Base-by-base conservation (phyloP, 495 filamentous ascomycete genomes). In the Apiosordaria backusii region DNA sequence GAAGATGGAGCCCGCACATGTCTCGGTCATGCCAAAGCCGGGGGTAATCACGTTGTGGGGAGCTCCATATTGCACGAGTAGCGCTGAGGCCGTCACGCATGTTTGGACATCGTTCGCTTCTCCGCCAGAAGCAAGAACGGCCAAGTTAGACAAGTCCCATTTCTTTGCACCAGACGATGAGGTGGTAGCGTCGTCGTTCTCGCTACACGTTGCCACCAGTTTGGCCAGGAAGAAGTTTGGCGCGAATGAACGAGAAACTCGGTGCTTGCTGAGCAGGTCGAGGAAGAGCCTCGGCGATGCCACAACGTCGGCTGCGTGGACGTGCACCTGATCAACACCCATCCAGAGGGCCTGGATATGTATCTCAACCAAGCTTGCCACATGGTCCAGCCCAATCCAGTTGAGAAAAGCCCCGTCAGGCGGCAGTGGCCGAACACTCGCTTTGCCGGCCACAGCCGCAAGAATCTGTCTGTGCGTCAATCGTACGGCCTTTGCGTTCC, bases 1-100 rank as follows among this genome's bases (percentile, higher is more conserved):
- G 77, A 70, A 78, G 55, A 83, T 86, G 16, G 66, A 60, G 1
- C 83, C 81, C 4, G 81, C 81, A 62, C 83, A 85, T 0, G 84
- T 86, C 68, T 87, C 84, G 0, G 84, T 86, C 84, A 86, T 85
- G 19, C 84, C 83, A 50, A 86, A 86, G 0, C 75, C 77, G 1
- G 85, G 77, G 0, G 61, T 65, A 45, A 89, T 73, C 5, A 85
- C 76, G 54, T 80, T 69, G 0, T 7, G 2, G 0, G 71, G 75
- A 0, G 78, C 80, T 1, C 79, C 78, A 62, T 75, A 76, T 1
- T 60, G 60, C 4, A 45, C 19, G 0, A 85, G 70, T 1, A 79
- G 52, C 4, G 67, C n/a, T 9, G 74, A 57, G 4, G 83, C n/a
- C 3, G 68, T 65, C 1, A 67, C 65, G 26, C 72, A 67, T 18